These are phyloP conservation scores for Barnettozyma sp. DNA, from an alignment of 805 yeast species.

Conservation along the genomic window DNA sequence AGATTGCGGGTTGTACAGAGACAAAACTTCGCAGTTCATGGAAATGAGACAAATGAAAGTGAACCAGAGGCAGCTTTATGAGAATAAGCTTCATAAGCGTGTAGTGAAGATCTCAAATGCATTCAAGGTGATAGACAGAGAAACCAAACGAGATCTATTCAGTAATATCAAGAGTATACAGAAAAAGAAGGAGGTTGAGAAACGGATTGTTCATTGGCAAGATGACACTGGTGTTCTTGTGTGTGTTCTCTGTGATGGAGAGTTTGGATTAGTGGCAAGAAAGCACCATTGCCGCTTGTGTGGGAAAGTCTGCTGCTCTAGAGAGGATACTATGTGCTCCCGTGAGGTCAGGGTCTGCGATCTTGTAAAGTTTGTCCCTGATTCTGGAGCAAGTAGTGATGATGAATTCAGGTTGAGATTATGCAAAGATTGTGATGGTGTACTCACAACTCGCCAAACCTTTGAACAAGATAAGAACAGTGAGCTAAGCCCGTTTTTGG, in stretches of 20 bases:
- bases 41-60: conserved; percentile 34
- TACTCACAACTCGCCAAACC: conserved; percentile 50
- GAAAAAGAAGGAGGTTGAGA: conserved; percentile 36
- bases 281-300: conserved; percentile 92
- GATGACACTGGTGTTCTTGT: conserved; percentile 37
- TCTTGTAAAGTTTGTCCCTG: conserved; percentile 15
- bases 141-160: conserved; percentile 19
- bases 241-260: conserved; percentile 59
- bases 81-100: conserved; percentile 55
- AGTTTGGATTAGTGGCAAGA: conserved; percentile 52
- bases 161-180: conserved; percentile 21
- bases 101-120: conserved; percentile 39
- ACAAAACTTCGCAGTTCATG: conserved; percentile 39
- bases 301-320: conserved; percentile 77
- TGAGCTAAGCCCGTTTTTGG: conserved; percentile 32
- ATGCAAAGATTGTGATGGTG: conserved; percentile 63
- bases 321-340: conserved; percentile 57
- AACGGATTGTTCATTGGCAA: conserved; percentile 58
- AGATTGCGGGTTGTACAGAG: conserved; percentile 38
- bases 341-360: conserved; percentile 51
- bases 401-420: conserved; percentile 41
- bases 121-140: conserved; percentile 23
- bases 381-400: conserved; percentile 17
- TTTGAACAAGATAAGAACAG: conserved; percentile 33
- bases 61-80: conserved; percentile 45